These are phyloP conservation scores for Monosporascus sp. DNA, from an alignment of 2,329 filamentous ascomycete genomes.

Conservation along the genomic window DNA sequence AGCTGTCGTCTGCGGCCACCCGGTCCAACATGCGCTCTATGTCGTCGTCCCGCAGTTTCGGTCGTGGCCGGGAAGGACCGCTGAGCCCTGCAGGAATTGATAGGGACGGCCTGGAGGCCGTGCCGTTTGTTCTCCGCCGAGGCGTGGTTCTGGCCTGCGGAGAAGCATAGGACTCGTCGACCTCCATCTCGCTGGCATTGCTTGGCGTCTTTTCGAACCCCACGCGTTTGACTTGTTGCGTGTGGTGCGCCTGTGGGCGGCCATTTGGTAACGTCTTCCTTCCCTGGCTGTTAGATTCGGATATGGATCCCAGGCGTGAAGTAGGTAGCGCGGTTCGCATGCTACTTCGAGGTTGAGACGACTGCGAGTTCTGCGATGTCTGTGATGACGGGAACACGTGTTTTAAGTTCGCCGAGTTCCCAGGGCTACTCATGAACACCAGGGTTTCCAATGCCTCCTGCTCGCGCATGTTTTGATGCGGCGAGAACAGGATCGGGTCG, in stretches of 20 bases:
- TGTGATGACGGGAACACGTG: conserved; percentile 43
- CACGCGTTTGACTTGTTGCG: conserved; percentile 33
- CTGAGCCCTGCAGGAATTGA: conserved; percentile 46
- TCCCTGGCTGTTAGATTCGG: conserved; percentile 28
- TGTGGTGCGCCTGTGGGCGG: conserved; percentile 32
- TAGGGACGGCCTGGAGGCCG: conserved; percentile 26
- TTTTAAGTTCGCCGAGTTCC: conserved; percentile 61
- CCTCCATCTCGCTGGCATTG: conserved; percentile 41
- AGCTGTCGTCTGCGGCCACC: conserved; percentile 44
- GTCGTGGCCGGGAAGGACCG: conserved; percentile 31
- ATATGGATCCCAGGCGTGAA: conserved; percentile 25
- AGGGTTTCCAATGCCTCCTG: conserved; percentile 78
- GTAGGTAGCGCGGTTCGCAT: conserved; percentile 39
- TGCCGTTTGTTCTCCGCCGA: conserved; percentile 37
- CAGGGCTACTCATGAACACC: conserved; percentile 75
- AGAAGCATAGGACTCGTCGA: conserved; percentile 32
- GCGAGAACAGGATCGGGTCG: conserved; percentile 58
- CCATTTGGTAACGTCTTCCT: conserved; percentile 48
- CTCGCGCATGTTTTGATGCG: conserved; percentile 65
- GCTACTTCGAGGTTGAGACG: conserved; percentile 27
- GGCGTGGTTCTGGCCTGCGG: conserved; percentile 35
- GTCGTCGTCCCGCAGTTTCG: conserved; percentile 47
- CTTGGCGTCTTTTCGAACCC: conserved; percentile 43
- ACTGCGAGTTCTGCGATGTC: conserved; percentile 30
- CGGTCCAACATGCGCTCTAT: conserved; percentile 55